Evolutionary conservation across 2,329 filamentous ascomycete species (phyloP).

Genomic region (Neopestalotiopsis clavispora): DNA sequence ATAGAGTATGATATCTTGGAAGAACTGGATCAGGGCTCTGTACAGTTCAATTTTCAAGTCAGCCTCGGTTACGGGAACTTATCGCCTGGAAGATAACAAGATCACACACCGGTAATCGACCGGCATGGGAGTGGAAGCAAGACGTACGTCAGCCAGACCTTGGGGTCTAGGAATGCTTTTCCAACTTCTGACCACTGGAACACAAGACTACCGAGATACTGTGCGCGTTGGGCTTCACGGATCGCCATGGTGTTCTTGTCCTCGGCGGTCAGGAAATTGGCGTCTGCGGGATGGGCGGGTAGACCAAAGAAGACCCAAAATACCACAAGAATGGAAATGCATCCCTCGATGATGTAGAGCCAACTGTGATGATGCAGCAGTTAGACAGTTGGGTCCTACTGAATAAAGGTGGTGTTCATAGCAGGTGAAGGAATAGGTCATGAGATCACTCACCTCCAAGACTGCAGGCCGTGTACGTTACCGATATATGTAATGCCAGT

Average conservation of each 20-base stretch:
- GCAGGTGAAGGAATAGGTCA: neutral
- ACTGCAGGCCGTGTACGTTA: slow-evolving; percentile 58
- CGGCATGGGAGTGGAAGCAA: too few relatives aligned
- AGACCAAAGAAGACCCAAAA: slow-evolving; percentile 59
- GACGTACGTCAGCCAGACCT: slow-evolving; percentile 45
- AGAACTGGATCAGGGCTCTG: slow-evolving; percentile 65
- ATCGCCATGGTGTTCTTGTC: slow-evolving; percentile 46
- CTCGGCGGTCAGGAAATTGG: slow-evolving; percentile 58
- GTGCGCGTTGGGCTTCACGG: slow-evolving; percentile 51
- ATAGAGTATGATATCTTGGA: slow-evolving; percentile 69
- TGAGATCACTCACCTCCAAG: slow-evolving; percentile 61
- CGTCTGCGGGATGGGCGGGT: slow-evolving; percentile 63
- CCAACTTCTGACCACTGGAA: slow-evolving; percentile 56
- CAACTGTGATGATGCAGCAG: neutral
- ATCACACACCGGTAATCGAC: too few relatives aligned
- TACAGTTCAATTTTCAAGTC: slow-evolving; percentile 36
- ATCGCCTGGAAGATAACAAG: too few relatives aligned
- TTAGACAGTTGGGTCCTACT: neutral
- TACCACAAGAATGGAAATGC: slow-evolving; percentile 61
- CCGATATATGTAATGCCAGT: slow-evolving; percentile 70
- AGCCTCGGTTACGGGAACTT: neutral
- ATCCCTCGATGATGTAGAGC: slow-evolving; percentile 63
- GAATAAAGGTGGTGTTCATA: neutral
- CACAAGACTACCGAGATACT: slow-evolving; percentile 25
- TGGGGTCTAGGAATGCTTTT: slow-evolving; percentile 66